phyloP scores from a whole-genome alignment of 2,329 filamentous ascomycete genomes.

The Oidium heveae region DNA sequence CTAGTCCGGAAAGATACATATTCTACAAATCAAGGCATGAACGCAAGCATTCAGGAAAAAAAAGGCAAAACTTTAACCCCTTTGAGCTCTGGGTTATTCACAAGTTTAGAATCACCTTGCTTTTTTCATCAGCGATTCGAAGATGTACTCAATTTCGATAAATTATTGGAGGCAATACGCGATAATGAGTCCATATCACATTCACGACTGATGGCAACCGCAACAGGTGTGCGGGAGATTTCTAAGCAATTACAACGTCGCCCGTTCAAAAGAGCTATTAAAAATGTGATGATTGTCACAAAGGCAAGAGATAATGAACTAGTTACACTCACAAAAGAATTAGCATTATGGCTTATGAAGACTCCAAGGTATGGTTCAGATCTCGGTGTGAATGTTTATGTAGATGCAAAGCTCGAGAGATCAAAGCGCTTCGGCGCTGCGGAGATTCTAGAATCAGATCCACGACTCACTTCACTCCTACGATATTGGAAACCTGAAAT shows the following conservation, averaged over 20 bases:
- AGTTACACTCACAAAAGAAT: slow-evolving; percentile 66
- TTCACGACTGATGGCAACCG: slow-evolving; percentile 81
- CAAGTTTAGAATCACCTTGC: slow-evolving; percentile 68
- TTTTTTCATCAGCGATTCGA: slow-evolving; percentile 97
- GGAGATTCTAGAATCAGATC: slow-evolving; percentile 46
- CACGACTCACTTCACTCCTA: slow-evolving; percentile 59
- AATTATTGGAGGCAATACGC: slow-evolving; percentile 82
- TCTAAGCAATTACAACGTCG: slow-evolving; percentile 83
- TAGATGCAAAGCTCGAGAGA: slow-evolving; percentile 78
- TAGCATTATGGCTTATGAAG: slow-evolving; percentile 65
- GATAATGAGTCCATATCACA: slow-evolving; percentile 79
- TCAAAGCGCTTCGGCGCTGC: slow-evolving; percentile 70
- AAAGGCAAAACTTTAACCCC: slow-evolving; percentile 10
- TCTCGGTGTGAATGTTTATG: slow-evolving; percentile 86
- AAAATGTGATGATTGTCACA: slow-evolving; percentile 94
- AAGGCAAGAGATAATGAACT: slow-evolving; percentile 90
- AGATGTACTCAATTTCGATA: slow-evolving; percentile 82
- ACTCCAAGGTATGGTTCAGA: slow-evolving; percentile 78
- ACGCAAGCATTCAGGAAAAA: no score
- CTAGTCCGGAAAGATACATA: no score
- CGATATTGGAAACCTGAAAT: slow-evolving; percentile 92
- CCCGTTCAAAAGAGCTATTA: slow-evolving; percentile 75
- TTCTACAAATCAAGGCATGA: no score
- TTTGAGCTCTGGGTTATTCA: slow-evolving; percentile 22
- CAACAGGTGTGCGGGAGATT: slow-evolving; percentile 81